Percentiles rank a stretch among this genome's conserved stretches.
Conservation (phyloP, 2,329 filamentous ascomycete species). For the Aspergillus vadensis region DNA sequence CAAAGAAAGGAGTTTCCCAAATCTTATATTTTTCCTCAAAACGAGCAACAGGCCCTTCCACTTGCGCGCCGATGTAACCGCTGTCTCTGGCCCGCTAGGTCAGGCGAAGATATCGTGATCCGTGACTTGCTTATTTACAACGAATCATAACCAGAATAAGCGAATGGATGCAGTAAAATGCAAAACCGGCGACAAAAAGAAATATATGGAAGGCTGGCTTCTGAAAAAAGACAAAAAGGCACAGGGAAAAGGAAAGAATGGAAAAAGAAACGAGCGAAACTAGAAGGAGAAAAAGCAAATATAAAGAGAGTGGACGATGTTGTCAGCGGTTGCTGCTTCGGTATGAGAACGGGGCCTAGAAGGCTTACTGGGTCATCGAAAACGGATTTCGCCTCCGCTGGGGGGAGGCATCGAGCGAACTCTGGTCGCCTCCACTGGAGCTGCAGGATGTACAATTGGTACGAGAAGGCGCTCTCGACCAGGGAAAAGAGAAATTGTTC, state of each 20-base stretch:
- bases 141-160: constrained; percentile 18
- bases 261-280: constrained; percentile 2
- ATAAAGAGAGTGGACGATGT: constrained; percentile 7
- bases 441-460: constrained; percentile 16
- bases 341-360: constrained; percentile 17
- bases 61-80: constrained; percentile 26
- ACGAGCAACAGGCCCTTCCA: constrained; percentile 13
- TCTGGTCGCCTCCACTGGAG: constrained; percentile 22
- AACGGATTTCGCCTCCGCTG: constrained; percentile 16
- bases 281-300: constrained; percentile 10
- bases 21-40: constrained; percentile 25
- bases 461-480: constrained; percentile 13
- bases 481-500: constrained; percentile 22
- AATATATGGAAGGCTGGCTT: background rate
- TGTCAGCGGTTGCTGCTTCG: constrained; percentile 20
- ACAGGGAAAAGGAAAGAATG: constrained; percentile 7
- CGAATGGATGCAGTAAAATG: constrained; percentile 22
- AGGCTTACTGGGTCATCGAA: constrained; percentile 13
- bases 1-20: constrained; percentile 22
- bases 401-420: constrained; percentile 18
- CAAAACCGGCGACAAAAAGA: constrained; percentile 3
- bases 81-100: constrained; percentile 17
- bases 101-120: constrained; percentile 24
- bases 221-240: background rate
- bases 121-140: constrained; percentile 25